phyloP scores from a whole-genome alignment of 2,329 filamentous ascomycete species.

The Trichoderma sp. region DNA sequence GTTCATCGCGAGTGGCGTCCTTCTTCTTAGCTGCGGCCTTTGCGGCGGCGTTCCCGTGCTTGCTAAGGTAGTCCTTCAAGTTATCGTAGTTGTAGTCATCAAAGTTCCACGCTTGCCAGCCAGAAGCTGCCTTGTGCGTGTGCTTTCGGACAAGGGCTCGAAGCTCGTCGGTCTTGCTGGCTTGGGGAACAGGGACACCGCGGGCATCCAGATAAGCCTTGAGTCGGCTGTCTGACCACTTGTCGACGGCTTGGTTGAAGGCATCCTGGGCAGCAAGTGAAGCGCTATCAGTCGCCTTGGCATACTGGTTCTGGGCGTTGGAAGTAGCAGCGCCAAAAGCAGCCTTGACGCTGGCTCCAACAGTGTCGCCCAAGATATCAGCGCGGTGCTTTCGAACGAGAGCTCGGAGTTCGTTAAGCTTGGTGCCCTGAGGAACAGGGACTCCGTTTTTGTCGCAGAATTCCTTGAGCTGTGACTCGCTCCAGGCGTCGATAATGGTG shows the following conservation, averaged over 20 bases:
- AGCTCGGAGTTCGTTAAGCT: constrained; percentile 84
- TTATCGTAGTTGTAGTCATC: constrained; percentile 76
- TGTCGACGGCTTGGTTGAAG: constrained; percentile 64
- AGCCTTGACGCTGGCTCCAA: constrained; percentile 59
- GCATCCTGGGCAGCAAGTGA: constrained; percentile 65
- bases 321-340: constrained; percentile 73
- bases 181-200: constrained; percentile 74
- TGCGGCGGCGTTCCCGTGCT: constrained; percentile 57
- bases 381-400: constrained; percentile 87
- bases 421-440: constrained; percentile 84
- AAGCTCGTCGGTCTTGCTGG: constrained; percentile 71
- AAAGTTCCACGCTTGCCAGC: constrained; percentile 76
- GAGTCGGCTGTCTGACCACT: constrained; percentile 76
- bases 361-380: constrained; percentile 68
- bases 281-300: constrained; percentile 73
- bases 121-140: constrained; percentile 68
- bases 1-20: constrained; percentile 71
- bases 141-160: constrained; percentile 74
- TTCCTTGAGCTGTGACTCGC: constrained; percentile 84
- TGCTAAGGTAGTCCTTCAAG: constrained; percentile 61
- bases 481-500: constrained; percentile 86
- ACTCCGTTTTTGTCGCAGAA: constrained; percentile 92
- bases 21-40: constrained; percentile 65
- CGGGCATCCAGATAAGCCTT: constrained; percentile 80
- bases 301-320: constrained; percentile 74